Base-by-base conservation (phyloP, 495 filamentous ascomycete genomes). In the Penicillium odoratum region DNA sequence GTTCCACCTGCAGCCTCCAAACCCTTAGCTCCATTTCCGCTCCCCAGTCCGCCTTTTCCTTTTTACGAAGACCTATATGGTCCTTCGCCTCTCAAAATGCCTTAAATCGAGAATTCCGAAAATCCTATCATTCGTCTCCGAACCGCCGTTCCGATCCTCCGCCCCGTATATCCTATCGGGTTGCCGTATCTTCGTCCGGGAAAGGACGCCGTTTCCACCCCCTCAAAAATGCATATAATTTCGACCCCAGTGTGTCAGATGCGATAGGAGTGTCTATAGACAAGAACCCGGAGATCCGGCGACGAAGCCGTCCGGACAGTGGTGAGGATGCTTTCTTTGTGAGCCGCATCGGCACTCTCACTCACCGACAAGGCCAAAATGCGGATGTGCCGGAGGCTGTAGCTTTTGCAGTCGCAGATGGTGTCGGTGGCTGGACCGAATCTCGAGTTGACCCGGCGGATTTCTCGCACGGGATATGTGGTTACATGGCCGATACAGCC, bases 301-400 rank as follows among this genome's bases (percentile, higher is more conserved):
- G 72, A 21, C 65, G 66, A 49, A 67, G 65, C 51, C 80, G 90
- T n/a, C 86, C 88, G 10, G 86, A 87, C 48, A 91, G 88, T 49
- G 94, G 94, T 10, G 92, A 98, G 69, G 94, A 99, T 83, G 90
- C 95, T 33, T 98, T 97, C 72, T 98, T 99, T 74, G 85, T 94
- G 38, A 89, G 88, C 62, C 83, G 82, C 10, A 75, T 96, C 30
- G 85, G 87, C 45, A 80, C 74, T 7, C 29, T 36, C 45, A 80
- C 74, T 7, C 29, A 43, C 52, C 33, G 59, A 47, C 42, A 47
- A 26, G 52, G 38, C 26, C 51, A 56, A 40, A 33, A 57, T 25
- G 49, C 83, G 73, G 13, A 74, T 73, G 28, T 76, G 87, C 34
- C 65, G n/a, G 64, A 69, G 11, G 66, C 73, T 6, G 62, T 79